These are phyloP conservation scores for Thermothelomyces thermophilus DNA, from an alignment of 2,329 filamentous ascomycete species.

Conservation along the genomic window DNA sequence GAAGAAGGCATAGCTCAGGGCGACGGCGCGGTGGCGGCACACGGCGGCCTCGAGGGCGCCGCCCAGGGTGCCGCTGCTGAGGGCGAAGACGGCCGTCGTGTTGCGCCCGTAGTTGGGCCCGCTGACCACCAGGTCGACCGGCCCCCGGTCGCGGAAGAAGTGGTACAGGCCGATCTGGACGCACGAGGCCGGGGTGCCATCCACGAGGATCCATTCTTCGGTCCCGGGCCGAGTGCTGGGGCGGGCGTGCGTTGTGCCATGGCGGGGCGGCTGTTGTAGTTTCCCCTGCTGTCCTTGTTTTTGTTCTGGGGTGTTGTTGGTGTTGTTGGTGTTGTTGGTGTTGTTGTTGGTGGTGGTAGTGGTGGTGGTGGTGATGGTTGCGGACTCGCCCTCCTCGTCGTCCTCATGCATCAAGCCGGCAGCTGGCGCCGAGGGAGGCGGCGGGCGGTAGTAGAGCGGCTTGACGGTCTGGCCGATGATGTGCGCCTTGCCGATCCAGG, in stretches of 20 bases:
- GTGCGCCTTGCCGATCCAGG: slow-evolving; percentile 98
- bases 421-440: slow-evolving; percentile 30
- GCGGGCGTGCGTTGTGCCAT: slow-evolving; percentile 60
- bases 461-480: slow-evolving; percentile 84
- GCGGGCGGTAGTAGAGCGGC: slow-evolving; percentile 72
- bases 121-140: slow-evolving; percentile 69
- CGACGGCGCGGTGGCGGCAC: slow-evolving; percentile 65
- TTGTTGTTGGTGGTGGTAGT: slow-evolving; percentile 23
- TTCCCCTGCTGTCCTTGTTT: slow-evolving; percentile 11
- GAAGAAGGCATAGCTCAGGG: slow-evolving; percentile 87
- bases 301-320: background rate
- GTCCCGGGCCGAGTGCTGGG: slow-evolving; percentile 40
- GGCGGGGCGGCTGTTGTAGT: slow-evolving; percentile 34
- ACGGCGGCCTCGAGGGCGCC: slow-evolving; percentile 71
- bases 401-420: slow-evolving; percentile 27
- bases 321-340: background rate
- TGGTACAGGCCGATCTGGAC: slow-evolving; percentile 78
- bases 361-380: no score
- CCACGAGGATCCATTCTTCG: slow-evolving; percentile 76
- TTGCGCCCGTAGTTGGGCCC: slow-evolving; percentile 82
- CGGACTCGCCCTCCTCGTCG: no score
- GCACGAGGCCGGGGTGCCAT: slow-evolving; percentile 74
- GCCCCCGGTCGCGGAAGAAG: slow-evolving; percentile 65
- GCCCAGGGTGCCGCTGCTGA: slow-evolving; percentile 71
- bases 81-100: slow-evolving; percentile 70